Conservation (phyloP, 495 filamentous ascomycete genomes). For the Xylaria curta region DNA sequence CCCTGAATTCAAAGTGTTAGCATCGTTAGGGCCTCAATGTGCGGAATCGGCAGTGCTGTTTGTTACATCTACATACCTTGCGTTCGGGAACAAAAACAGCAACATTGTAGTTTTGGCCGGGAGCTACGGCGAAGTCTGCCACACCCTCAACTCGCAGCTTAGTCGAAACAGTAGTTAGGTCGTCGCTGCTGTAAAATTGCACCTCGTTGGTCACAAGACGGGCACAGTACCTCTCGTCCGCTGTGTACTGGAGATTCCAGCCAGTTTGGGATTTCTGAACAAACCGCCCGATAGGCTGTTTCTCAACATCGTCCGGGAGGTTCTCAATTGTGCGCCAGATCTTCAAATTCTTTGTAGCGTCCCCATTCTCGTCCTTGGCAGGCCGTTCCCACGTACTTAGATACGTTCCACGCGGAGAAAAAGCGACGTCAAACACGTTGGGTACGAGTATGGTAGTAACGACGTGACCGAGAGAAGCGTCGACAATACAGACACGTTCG, state of each 20-base stretch:
- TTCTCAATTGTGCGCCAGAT: constrained; percentile 83
- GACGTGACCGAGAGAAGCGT: constrained; percentile 79
- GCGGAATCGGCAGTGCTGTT: neutral
- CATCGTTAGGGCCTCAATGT: neutral
- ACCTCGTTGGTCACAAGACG: constrained; percentile 95
- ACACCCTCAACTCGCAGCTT: constrained; percentile 94
- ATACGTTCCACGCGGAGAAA: constrained; percentile 90
- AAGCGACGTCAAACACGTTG: constrained; percentile 91
- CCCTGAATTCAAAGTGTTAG: constrained; percentile 60
- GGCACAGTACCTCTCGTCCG: constrained; percentile 90
- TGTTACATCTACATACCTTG: constrained; percentile 65
- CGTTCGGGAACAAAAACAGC: constrained; percentile 94
- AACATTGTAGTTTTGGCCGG: constrained; percentile 85
- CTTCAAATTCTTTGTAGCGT: constrained; percentile 94
- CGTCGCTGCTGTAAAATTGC: constrained; percentile 89
- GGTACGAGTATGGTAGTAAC: constrained; percentile 74
- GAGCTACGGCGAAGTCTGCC: constrained; percentile 84
- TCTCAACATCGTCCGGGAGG: constrained; percentile 59
- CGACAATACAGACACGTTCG: constrained; percentile 83
- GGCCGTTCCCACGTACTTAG: constrained; percentile 96
- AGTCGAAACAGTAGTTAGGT: constrained; percentile 88
- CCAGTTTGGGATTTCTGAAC: constrained; percentile 95
- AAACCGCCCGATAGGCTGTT: constrained; percentile 80
- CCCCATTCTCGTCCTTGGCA: constrained; percentile 88
- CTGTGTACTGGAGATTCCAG: constrained; percentile 97